Percentiles rank a stretch among this genome's conserved stretches.
Evolutionary conservation across 169 alveolate species (phyloP).

Genomic region (Eimeria mitis): DNA sequence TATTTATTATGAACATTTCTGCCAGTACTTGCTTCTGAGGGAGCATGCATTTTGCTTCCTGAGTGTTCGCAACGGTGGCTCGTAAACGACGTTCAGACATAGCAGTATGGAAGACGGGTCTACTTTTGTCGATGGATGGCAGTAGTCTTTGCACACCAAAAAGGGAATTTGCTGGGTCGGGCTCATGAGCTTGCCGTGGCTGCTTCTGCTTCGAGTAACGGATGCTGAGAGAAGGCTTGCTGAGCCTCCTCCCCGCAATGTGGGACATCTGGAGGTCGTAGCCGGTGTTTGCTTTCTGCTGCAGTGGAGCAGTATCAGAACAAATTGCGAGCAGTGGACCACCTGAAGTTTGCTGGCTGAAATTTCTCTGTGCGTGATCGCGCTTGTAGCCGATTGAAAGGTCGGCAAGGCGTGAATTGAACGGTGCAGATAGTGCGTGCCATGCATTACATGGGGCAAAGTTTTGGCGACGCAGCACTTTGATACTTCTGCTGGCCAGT

Average conservation of each 20-base stretch:
- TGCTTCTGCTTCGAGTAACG: background rate
- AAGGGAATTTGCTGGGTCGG: background rate
- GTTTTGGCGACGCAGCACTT: background rate
- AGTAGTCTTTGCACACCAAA: background rate
- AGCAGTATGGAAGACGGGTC: background rate
- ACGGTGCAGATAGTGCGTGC: background rate
- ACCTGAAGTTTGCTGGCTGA: background rate
- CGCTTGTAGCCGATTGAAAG: background rate
- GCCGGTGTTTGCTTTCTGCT: background rate
- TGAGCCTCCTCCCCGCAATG: background rate
- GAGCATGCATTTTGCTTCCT: background rate
- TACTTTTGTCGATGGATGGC: background rate
- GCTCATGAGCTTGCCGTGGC: background rate
- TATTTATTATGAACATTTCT: background rate
- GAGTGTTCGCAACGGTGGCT: background rate
- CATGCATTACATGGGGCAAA: background rate
- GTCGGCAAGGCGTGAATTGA: background rate
- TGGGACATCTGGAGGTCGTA: background rate
- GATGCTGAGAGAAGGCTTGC: background rate
- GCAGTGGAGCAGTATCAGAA: background rate
- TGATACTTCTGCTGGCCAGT: background rate
- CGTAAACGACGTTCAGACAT: background rate
- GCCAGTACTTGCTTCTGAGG: background rate
- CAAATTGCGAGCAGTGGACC: background rate
- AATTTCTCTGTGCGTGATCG: background rate